Conservation (phyloP, 257 asterid genomes). For the Osmanthus fragrans region DNA sequence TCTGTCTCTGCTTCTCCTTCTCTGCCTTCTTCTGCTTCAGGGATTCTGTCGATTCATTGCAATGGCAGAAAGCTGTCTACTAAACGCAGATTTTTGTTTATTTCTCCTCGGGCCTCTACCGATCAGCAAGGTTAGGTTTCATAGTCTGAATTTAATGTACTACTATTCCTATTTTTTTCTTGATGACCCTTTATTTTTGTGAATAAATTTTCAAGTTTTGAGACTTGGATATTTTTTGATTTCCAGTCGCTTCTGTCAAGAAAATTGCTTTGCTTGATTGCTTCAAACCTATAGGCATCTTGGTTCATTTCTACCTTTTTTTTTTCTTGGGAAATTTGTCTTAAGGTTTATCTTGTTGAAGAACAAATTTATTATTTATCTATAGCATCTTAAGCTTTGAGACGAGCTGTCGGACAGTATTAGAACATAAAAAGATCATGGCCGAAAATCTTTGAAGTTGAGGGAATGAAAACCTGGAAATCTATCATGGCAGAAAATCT, state of each 20-base stretch:
- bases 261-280: background rate
- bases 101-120: constrained; percentile 67
- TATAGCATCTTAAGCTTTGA: background rate
- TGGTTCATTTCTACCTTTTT: too few relatives aligned
- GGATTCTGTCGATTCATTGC: constrained; percentile 41
- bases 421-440: background rate
- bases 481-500: background rate
- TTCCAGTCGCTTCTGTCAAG: background rate
- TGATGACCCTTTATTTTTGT: background rate
- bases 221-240: background rate
- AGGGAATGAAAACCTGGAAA: background rate
- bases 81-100: constrained; percentile 44
- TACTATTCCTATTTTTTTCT: background rate
- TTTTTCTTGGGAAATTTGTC: too few relatives aligned
- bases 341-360: too few relatives aligned
- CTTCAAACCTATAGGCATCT: background rate
- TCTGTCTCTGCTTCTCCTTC: constrained; percentile 34
- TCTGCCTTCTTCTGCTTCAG: constrained; percentile 52
- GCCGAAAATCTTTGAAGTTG: background rate
- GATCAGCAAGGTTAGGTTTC: constrained; percentile 76
- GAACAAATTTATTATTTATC: background rate
- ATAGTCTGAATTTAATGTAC: background rate
- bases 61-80: constrained; percentile 32
- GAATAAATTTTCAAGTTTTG: background rate
- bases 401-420: background rate